Evolutionary conservation across 768 basidiomycete genomes (phyloP), one percentile per base, ranked within the genome.

Genomic region (Paxillus involutus): DNA sequence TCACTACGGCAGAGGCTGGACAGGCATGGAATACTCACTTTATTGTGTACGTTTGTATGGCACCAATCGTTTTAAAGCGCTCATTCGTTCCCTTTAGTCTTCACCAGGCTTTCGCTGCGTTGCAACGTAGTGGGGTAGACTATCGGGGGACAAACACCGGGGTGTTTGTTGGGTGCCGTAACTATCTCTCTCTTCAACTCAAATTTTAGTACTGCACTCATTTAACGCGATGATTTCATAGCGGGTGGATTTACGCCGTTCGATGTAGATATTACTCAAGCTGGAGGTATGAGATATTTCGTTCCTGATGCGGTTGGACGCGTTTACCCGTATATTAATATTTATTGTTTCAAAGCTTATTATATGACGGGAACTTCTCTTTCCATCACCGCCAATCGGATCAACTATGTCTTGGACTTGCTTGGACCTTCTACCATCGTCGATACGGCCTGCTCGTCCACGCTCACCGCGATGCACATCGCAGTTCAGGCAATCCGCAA

Each of bases 361-460:
- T 71, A 74, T 61, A 77, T 9, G 73, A 76, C 53, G 55, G 74
- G 12, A 44, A 63, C 3, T 21, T 24, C 41, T 16, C 9, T 16
- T 7, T 42, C 41, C 6, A 26, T 26, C 24, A 10, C 16, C 12
- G 26, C 48, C 9, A 64, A 66, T 50, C 41, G 61, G 24, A 47
- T 64, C 5, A 57, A 55, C 17, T 68, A 59, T 50, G 41, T 52
- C 14, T 52, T 65, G 13, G 64, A 69, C 41, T 51, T 70, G 5
- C 62, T 53, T 17, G 77, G 77, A 11, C 79, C 78, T 9, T 79
- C 79, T 13, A 45, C 78, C 19, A 73, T 76, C 4, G 50, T 72
- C 0, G 77, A 79, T 53, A 80, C 77, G 0, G 78, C 78, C 1
- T 79, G 79, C 56, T 77, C 74, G 47, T 78, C 77, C n/a, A 68